Base-by-base conservation (phyloP, 108 stramenopile species). In the Pinguiococcus pyrenoidosus region DNA sequence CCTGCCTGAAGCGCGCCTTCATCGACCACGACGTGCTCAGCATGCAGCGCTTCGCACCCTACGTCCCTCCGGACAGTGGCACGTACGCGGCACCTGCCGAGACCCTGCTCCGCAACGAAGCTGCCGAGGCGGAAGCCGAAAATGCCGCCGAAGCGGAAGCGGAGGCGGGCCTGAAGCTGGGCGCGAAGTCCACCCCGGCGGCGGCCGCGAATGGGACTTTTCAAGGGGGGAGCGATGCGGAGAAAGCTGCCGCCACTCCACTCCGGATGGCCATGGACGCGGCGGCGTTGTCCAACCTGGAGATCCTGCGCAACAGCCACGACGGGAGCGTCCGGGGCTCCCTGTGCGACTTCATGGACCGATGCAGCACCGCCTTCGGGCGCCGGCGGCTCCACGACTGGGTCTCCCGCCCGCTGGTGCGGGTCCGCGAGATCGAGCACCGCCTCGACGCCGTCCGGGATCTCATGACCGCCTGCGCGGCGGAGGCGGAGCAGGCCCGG, bases 381-480 rank as follows among this genome's bases (percentile, higher is more conserved):
- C 54, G 74, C 32, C 82, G 98, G 22, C 67, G 89, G 50, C 77
- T 99, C 20, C 75, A 79, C 3, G 88, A 87, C 9, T 96, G 94
- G 98, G 59, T 99, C 34, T 72, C 88, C 17, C 70, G 85, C 5
- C 98, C 98, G 5, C 73, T 99, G 5, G 85, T 85, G 43, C 66
- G 56, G 3, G 10, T 40, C 48, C 60, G 44, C 0, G 89, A 89
- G 25, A 95, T 99, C 59, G 80, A 80, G 32, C 68, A 76, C 22
- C 82, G 98, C 5, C 80, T 84, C 21, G 86, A 90, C 66, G 92
- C 87, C 20, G 95, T 99, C 4, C 65, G 80, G 46, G 93, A 92
- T 49, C 61, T 99, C 30, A 64, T 77, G 59, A 89, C 44, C 81
- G 75, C 2, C 68, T 90, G 56, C 49, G 69, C 28, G 28, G 37